A percentile compares a stretch with the other conserved stretches of the same genome.
phyloP scores from a whole-genome alignment of 192 early-diverging fungal species.

The Coemansia nantahalensis region DNA sequence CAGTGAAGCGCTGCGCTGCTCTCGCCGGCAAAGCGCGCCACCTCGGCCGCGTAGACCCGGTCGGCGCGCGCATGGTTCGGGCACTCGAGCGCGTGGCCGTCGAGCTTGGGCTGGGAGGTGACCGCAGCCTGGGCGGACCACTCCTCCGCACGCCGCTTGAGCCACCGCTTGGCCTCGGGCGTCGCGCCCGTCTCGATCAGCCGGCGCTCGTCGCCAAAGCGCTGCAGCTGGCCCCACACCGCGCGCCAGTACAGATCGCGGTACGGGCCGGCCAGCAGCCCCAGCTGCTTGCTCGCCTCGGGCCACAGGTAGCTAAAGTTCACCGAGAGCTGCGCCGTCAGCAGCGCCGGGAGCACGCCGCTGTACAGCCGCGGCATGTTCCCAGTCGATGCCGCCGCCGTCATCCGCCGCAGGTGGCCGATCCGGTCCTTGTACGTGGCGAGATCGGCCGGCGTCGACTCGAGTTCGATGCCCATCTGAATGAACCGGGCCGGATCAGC shows the following conservation, averaged over 20 bases:
- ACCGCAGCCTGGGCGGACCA: constrained; percentile 10
- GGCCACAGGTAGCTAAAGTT: constrained; percentile 85
- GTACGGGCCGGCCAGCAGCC: constrained; percentile 53
- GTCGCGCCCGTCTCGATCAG: constrained; percentile 54
- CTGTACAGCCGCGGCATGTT: constrained; percentile 73
- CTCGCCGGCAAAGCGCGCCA: not conserved
- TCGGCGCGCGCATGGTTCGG: constrained; percentile 35
- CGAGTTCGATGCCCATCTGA: constrained; percentile 55
- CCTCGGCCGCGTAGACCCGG: constrained; percentile 15
- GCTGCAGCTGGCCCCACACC: constrained; percentile 54
- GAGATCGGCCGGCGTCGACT: constrained; percentile 61
- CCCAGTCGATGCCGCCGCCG: constrained; percentile 59
- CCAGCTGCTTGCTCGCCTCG: constrained; percentile 63
- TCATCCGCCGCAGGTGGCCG: constrained; percentile 70
- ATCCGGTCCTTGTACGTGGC: constrained; percentile 76
- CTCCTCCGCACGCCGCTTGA: constrained; percentile 3
- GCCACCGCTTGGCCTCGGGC: constrained; percentile 36
- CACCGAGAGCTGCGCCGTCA: constrained; percentile 67
- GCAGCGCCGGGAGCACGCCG: constrained; percentile 60
- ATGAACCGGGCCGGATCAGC: constrained; percentile 55
- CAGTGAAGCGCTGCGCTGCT: not conserved
- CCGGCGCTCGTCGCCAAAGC: constrained; percentile 59
- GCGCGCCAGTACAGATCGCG: constrained; percentile 63
- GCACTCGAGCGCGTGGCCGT: constrained; percentile 35
- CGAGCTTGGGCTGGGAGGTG: constrained; percentile 23